Evolutionary conservation across 139 green algal genomes (phyloP), one percentile per base, ranked within the genome.

Genomic region (Mesotaenium endlicherianum): DNA sequence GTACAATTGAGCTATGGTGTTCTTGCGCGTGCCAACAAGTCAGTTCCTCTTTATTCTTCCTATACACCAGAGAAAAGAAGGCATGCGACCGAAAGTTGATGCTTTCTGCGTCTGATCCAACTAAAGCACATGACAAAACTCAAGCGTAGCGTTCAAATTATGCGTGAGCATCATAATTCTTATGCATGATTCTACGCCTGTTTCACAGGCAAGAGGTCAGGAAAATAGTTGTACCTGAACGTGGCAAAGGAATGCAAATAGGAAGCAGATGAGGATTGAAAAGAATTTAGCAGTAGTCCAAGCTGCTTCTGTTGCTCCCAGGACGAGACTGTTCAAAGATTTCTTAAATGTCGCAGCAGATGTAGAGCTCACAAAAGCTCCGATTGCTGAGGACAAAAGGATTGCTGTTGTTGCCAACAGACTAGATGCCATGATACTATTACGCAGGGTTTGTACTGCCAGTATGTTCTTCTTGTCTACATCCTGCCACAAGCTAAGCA

Each of bases 401-500:
- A 80, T 80, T 43, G 72, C 72, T 11, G 72, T 80, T 43, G 72
- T 49, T 17, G 72, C 72, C 0, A 80, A 36, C 47, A 80, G 47
- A 2, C 44, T 53, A 0, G 72, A 80, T 17, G 72, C 72, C 72
- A 80, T 80, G 47, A 80, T 45, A 17, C 31, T 31, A 26, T 80
- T 80, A 30, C 72, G 72, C 47, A 80, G 72, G 30, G 72, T 80
- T 45, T 80, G 72, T 30, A 80, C 72, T 30, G 72, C 72, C 72
- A 80, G 72, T 16, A 80, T 80, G 72, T 64, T 80, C 47, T 68
- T 67, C 72, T 80, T 80, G 30, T 77, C 70, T 14, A 59, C 43
- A 16, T 80, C 72, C 72, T 80, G 72, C 2, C 0, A 50, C 2
- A 36, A 36, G 31, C 26, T n/a, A 26, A 31, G 53, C n/a, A 26